Percentiles rank a stretch among this genome's conserved stretches.
These are phyloP conservation scores for Nakazawaea wickerhamii DNA, from an alignment of 805 yeast genomes.

Conservation along the genomic window DNA sequence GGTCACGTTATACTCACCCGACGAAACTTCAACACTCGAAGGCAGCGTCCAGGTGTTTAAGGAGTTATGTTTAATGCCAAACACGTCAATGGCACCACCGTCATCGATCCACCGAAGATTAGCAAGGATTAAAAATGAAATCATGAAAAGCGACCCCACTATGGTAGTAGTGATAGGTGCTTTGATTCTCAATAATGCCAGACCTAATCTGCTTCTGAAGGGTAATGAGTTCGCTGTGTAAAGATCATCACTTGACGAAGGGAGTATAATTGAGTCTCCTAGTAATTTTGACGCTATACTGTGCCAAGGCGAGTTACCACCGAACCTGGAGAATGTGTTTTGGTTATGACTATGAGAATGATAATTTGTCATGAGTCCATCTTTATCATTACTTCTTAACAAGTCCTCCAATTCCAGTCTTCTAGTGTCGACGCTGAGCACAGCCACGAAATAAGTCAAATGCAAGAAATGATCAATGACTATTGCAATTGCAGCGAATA, in stretches of 20 bases:
- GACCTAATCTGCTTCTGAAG: conserved; percentile 22
- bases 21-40: conserved; percentile 2
- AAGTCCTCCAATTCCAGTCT: conserved; percentile 58
- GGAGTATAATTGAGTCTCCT: conserved; percentile 7
- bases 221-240: conserved; percentile 13
- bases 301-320: conserved; percentile 7
- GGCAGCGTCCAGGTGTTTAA: too few species aligned
- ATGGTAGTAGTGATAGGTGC: conserved; percentile 32
- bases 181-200: conserved; percentile 27
- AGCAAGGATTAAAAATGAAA: conserved; percentile 23
- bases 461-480: conserved; percentile 56
- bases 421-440: conserved; percentile 61
- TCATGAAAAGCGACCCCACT: conserved; percentile 24
- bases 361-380: not conserved
- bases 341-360: not conserved
- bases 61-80: not conserved
- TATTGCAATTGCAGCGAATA: conserved; percentile 44
- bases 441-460: conserved; percentile 57
- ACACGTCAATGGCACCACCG: conserved; percentile 9
- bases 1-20: conserved; percentile 10
- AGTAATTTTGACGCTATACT: conserved; percentile 2
- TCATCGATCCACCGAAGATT: conserved; percentile 31
- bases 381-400: conserved; percentile 16
- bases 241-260: conserved; percentile 5
- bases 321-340: not conserved